Conservation (phyloP, 179 eudicot genomes). For the Silene vulgaris region DNA sequence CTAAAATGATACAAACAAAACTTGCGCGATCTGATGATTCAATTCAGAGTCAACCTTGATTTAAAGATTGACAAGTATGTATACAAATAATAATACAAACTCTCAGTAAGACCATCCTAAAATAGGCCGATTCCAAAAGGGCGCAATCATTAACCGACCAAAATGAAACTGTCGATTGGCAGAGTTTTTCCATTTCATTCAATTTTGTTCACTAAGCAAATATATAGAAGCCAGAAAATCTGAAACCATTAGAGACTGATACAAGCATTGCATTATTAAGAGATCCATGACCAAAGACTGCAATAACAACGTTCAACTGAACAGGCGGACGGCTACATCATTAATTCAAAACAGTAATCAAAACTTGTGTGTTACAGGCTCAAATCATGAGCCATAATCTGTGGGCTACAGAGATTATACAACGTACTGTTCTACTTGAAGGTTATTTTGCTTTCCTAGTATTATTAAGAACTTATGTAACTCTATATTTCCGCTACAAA, state of each 20-base stretch:
- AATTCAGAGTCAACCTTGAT: too few relatives aligned
- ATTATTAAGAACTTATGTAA: background rate
- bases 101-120: too few relatives aligned
- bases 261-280: background rate
- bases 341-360: background rate
- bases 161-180: too few relatives aligned
- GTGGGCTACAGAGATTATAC: slow-evolving; percentile 14
- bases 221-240: background rate
- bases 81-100: too few relatives aligned
- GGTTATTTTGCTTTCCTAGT: slow-evolving; percentile 14
- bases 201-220: background rate
- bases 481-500: background rate
- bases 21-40: too few relatives aligned
- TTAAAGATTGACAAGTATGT: too few relatives aligned
- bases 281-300: background rate
- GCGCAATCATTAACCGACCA: too few relatives aligned
- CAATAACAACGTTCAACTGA: background rate
- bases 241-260: background rate
- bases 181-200: background rate
- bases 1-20: too few relatives aligned
- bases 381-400: background rate
- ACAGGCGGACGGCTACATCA: too few relatives aligned
- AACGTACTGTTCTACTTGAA: background rate
- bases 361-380: background rate
- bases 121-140: too few relatives aligned